A percentile compares a stretch with the other conserved stretches of the same genome.
Conservation (phyloP, 2,329 filamentous ascomycete genomes). For the Pseudogymnoascus sp. region DNA sequence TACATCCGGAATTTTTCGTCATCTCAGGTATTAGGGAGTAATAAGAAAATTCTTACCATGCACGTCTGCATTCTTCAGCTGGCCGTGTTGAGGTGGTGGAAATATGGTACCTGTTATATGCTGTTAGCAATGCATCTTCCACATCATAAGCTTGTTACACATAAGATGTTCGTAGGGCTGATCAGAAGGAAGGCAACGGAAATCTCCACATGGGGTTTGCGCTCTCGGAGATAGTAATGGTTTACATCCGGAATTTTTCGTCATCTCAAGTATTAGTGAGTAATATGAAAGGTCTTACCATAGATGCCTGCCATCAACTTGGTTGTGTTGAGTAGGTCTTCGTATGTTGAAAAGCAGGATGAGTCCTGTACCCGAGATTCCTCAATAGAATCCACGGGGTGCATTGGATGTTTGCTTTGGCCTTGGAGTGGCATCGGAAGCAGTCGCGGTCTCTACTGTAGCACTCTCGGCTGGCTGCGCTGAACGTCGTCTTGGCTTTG, state of each 20-base stretch:
- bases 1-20: constrained; percentile 99
- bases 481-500: constrained; percentile 20
- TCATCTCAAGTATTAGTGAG: constrained; percentile 50
- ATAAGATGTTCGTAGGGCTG: not conserved
- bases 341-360: not conserved
- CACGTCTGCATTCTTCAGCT: not conserved
- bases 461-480: not conserved
- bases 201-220: constrained; percentile 91
- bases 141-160: constrained; percentile 11
- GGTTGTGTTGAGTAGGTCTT: not conserved
- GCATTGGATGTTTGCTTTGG: constrained; percentile 20
- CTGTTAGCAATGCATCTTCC: not conserved
- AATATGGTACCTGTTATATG: not conserved
- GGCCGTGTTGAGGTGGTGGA: not conserved
- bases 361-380: not conserved
- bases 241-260: constrained; percentile 99
- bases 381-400: constrained; percentile 28
- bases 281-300: not conserved
- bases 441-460: not conserved
- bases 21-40: constrained; percentile 41
- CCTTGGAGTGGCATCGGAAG: constrained; percentile 12
- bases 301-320: not conserved
- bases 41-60: not conserved
- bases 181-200: constrained; percentile 99
- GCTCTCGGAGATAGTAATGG: constrained; percentile 72